phyloP scores from a whole-genome alignment of 78 protist species.

The Speleostelium caveatum region DNA sequence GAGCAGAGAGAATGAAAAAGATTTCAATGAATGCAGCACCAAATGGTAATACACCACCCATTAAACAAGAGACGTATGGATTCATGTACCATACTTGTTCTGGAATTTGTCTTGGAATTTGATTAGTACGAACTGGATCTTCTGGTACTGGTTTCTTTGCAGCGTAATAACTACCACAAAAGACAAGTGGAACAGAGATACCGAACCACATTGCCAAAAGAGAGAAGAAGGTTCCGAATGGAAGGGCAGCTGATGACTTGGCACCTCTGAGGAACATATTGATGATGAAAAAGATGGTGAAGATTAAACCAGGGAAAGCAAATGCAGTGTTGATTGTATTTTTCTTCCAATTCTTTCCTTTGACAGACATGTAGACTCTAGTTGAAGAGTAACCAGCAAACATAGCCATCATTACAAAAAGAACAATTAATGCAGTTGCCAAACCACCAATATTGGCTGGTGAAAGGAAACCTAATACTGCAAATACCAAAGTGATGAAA shows the following conservation, averaged over 20 bases:
- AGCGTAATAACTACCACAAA: conserved; percentile 95
- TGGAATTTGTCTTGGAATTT: conserved; percentile 96
- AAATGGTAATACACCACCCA: conserved; percentile 97
- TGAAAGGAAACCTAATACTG: conserved; percentile 97
- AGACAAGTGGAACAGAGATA: conserved; percentile 96
- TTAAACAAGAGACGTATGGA: conserved; percentile 86
- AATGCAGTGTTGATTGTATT: conserved; percentile 83
- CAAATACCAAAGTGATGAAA: conserved; percentile 87
- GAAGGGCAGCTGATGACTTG: conserved; percentile 92
- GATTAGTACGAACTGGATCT: conserved; percentile 92
- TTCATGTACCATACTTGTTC: conserved; percentile 94
- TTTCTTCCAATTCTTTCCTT: conserved; percentile 91
- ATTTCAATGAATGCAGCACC: conserved; percentile 97
- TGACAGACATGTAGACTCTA: conserved; percentile 87
- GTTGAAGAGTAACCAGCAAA: conserved; percentile 93
- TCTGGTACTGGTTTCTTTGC: conserved; percentile 84
- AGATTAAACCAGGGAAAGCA: conserved; percentile 81
- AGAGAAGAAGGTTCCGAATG: conserved; percentile 85
- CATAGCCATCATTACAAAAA: conserved; percentile 94
- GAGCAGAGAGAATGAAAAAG: conserved; percentile 91
- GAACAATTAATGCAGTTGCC: conserved; percentile 88
- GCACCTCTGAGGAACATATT: conserved; percentile 90
- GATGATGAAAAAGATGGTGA: conserved; percentile 86
- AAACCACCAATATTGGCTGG: conserved; percentile 97
- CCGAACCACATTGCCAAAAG: conserved; percentile 94